A percentile compares a stretch with the other conserved stretches of the same genome.
phyloP scores from a whole-genome alignment of 345 rosid genomes.

The Eucalyptus paniculata region DNA sequence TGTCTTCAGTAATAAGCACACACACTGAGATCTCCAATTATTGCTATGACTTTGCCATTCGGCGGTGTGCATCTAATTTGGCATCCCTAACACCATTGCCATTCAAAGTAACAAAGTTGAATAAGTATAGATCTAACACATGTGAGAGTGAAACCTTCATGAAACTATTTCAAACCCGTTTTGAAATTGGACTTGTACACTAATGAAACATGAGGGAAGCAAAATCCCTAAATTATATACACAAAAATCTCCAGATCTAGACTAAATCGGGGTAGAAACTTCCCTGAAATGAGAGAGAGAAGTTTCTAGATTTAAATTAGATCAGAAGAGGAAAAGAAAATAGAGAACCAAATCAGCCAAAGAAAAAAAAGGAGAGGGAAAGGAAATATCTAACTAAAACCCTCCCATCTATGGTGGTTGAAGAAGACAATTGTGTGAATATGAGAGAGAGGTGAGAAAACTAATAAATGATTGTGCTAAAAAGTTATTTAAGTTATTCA shows the following conservation, averaged over 20 bases:
- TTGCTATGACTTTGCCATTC: not conserved
- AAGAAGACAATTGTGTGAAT: not conserved
- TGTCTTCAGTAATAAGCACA: no score
- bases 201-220: not conserved
- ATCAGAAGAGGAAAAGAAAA: no score
- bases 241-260: no score
- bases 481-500: not conserved
- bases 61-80: accelerated
- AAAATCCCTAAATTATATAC: not conserved
- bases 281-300: no score
- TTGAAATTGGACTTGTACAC: not conserved
- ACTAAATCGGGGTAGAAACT: no score
- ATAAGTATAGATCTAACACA: accelerated
- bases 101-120: not conserved
- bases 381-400: not conserved
- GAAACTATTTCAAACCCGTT: accelerated
- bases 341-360: not conserved
- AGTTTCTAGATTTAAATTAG: no score
- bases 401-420: not conserved
- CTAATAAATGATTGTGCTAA: no score
- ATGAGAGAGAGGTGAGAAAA: no score
- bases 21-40: not conserved
- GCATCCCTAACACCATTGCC: not conserved
- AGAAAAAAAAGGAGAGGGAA: no score
- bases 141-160: not conserved